Evolutionary conservation across 139 green algal genomes (phyloP).

Genomic region (Chlorella sp.): DNA sequence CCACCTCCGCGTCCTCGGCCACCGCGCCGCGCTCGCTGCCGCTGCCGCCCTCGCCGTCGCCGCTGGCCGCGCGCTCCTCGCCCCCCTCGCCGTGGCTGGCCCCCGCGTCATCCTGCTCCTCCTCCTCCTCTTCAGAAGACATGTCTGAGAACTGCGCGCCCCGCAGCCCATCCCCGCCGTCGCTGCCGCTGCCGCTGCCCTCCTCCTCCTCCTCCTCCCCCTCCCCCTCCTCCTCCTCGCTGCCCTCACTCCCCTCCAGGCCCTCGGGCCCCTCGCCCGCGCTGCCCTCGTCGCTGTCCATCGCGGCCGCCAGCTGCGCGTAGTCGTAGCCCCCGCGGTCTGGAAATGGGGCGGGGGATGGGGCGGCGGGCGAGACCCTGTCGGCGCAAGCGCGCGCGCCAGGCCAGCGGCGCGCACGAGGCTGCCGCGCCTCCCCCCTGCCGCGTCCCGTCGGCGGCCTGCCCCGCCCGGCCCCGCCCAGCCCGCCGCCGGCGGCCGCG

Average conservation of each 20-base stretch:
- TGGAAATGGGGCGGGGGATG: not conserved
- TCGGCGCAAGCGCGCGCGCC: not conserved
- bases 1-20: conserved; percentile 15
- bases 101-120: conserved; percentile 12
- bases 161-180: not conserved
- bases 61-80: too few relatives aligned
- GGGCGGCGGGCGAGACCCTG: not conserved
- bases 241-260: not conserved
- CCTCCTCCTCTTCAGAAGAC: conserved; percentile 21
- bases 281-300: conserved; percentile 35
- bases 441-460: too few relatives aligned
- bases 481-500: not conserved
- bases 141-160: conserved; percentile 14
- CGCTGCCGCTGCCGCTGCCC: not conserved
- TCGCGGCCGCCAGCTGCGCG: conserved; percentile 51
- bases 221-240: not conserved
- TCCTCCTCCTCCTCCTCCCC: not conserved
- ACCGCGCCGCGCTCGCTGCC: not conserved
- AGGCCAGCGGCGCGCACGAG: too few relatives aligned
- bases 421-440: too few relatives aligned
- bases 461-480: not conserved
- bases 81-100: too few relatives aligned
- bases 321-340: conserved; percentile 54
- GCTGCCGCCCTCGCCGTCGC: not conserved
- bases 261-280: not conserved